Evolutionary conservation across 495 filamentous ascomycete species (phyloP).

Genomic region (Daldinia caldariorum): DNA sequence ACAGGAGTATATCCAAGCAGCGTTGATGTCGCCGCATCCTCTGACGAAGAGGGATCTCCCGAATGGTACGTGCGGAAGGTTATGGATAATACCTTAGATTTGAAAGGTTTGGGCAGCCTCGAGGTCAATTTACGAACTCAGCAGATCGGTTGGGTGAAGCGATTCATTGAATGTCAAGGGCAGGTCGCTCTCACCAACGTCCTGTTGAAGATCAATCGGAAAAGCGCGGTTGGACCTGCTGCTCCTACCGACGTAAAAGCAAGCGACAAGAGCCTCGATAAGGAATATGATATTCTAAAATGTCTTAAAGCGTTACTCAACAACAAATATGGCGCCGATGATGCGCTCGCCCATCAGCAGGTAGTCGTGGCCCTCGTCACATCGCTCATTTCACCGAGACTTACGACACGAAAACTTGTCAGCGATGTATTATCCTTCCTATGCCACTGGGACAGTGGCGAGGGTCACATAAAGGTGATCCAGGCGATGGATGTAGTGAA

Average conservation of each 20-base stretch:
- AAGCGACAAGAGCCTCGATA: constrained; percentile 86
- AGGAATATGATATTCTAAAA: constrained; percentile 97
- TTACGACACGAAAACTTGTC: constrained; percentile 93
- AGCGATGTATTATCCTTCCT: constrained; percentile 97
- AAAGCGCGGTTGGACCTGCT: constrained; percentile 77
- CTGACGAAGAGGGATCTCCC: constrained; percentile 93
- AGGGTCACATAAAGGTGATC: constrained; percentile 93
- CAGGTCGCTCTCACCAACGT: constrained; percentile 96
- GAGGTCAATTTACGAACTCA: constrained; percentile 95
- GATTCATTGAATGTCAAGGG: constrained; percentile 96
- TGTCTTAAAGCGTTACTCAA: constrained; percentile 98
- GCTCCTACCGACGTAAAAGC: constrained; percentile 69
- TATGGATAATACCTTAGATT: constrained; percentile 92
- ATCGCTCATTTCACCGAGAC: constrained; percentile 85
- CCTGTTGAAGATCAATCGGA: constrained; percentile 88
- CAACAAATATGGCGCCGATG: constrained; percentile 98
- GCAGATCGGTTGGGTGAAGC: constrained; percentile 96
- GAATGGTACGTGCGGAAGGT: constrained; percentile 99
- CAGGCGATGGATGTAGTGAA: constrained; percentile 94
- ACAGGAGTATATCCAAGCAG: constrained; percentile 65
- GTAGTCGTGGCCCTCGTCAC: constrained; percentile 89
- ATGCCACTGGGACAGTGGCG: constrained; percentile 94
- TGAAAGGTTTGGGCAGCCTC: constrained; percentile 89
- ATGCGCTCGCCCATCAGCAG: constrained; percentile 90
- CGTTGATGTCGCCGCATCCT: constrained; percentile 70